A percentile compares a stretch with the other conserved stretches of the same genome.
These are phyloP conservation scores for Aspergillus avenaceus DNA, from an alignment of 495 filamentous ascomycete species.

Conservation along the genomic window DNA sequence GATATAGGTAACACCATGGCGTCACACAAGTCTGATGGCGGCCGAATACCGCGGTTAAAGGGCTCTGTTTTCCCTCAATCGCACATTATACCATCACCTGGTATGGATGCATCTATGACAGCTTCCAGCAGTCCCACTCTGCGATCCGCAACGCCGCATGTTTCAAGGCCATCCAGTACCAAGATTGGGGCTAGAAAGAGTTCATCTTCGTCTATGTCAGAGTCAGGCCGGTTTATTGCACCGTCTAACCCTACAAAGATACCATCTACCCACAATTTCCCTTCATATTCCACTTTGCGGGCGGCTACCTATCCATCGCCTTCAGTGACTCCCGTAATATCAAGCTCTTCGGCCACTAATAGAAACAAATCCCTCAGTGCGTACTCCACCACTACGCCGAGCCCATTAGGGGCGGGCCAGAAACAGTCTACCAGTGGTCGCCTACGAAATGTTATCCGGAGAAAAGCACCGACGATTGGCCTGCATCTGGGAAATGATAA, in stretches of 20 bases:
- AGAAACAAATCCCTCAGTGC: constrained; percentile 17
- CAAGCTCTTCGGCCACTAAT: constrained; percentile 8
- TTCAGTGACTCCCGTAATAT: constrained; percentile 1
- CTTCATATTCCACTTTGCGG: constrained; percentile 30
- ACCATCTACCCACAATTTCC: constrained; percentile 19
- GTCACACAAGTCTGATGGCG: constrained; percentile 32
- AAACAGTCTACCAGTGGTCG: constrained; percentile 19
- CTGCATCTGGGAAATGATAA: constrained; percentile 25
- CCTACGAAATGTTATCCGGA: constrained; percentile 39
- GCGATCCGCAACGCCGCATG: constrained; percentile 21
- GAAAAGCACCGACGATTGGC: constrained; percentile 40
- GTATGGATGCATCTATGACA: constrained; percentile 13
- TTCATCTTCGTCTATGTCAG: constrained; percentile 28
- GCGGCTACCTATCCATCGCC: constrained; percentile 19
- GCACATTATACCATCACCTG: constrained; percentile 24
- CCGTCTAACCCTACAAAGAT: constrained; percentile 18
- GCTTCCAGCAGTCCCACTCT: constrained; percentile 11
- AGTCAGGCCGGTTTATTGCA: constrained; percentile 21
- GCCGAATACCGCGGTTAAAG: constrained; percentile 31
- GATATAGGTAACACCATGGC: constrained; percentile 30
- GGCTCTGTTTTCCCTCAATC: constrained; percentile 19
- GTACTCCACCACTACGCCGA: constrained; percentile 9
- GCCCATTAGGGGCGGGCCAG: constrained; percentile 5
- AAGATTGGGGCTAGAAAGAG: constrained; percentile 22
- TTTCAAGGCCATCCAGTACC: constrained; percentile 23